phyloP scores from a whole-genome alignment of 176 grass and related monocot genomes.

The barley (Hordeum vulgare) region DNA sequence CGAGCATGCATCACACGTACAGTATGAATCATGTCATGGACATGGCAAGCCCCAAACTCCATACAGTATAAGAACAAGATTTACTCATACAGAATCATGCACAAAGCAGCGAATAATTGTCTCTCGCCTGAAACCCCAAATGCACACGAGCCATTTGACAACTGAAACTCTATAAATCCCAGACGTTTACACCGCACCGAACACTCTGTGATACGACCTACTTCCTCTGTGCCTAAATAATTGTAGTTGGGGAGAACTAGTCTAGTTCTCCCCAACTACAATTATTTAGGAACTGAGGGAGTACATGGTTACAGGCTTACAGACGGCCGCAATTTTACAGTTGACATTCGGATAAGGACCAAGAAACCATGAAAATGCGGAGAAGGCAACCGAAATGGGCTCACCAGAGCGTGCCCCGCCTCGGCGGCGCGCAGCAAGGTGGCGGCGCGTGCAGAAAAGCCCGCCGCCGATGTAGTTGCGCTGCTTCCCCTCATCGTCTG shows the following conservation, averaged over 20 bases:
- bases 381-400: conserved; percentile 14
- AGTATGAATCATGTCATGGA: not conserved
- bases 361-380: not conserved
- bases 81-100: not conserved
- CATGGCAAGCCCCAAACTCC: not conserved
- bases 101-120: conserved; percentile 28
- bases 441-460: conserved; percentile 31
- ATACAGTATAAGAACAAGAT: conserved; percentile 7
- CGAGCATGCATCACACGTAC: not conserved
- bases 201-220: conserved; percentile 18
- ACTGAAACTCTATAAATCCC: conserved; percentile 11
- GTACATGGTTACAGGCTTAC: not conserved
- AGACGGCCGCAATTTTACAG: not conserved
- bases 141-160: conserved; percentile 26
- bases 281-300: no score
- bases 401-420: conserved; percentile 41
- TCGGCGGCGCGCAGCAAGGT: conserved; percentile 15
- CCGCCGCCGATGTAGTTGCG: conserved; percentile 15
- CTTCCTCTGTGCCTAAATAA: no score
- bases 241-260: no score
- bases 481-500: conserved; percentile 20
- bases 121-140: conserved; percentile 24
- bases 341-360: conserved; percentile 24
- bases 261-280: no score
- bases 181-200: conserved; percentile 18